Evolutionary conservation across 495 filamentous ascomycete species (phyloP), one percentile per base, ranked within the genome.

Genomic region (Glarea lozoyensis): DNA sequence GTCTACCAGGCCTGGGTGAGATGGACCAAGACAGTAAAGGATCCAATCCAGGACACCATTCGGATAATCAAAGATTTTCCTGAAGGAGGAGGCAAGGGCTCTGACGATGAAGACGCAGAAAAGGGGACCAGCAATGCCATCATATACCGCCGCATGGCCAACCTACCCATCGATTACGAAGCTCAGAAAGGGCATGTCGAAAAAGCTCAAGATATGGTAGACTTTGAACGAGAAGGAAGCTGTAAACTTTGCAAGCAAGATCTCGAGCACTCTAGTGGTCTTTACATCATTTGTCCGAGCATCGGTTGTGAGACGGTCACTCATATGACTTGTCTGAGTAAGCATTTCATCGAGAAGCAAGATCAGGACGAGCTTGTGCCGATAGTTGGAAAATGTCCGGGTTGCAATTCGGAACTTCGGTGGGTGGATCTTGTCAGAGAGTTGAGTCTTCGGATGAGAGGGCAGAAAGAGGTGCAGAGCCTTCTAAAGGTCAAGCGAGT

Each of bases 371-470:
- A 54, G 0, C 57, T 94, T 2, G 48, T 95, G 3, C 90, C 92
- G 0, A 70, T 70, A 3, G 52, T 68, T 7, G 90, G 90, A 1
- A 60, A 51, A 2, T 98, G 92, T 63, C 88, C 87, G 1, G 60
- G 58, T 30, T 98, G 92, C 57, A 60, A 70, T 1, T 60, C 64
- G 0, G 59, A 68, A 15, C 64, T 86, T 6, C 53, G 68, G 35
- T 98, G 92, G 92, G 65, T 75, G 0, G 68, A 83, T 35, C 72
- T 96, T 51, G 83, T 89, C 59, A 88, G 79, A 54, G 88, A 94
- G 56, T 60, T 88, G 45, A 90, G 70, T 37, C 59, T 94, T 21
- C 70, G 88, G 40, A 63, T 67, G 19, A 70, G 86, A 34, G 86
- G 80, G 11, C 56, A 67, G 48, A 80, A 80, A 33, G 78, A 85